phyloP scores from a whole-genome alignment of 805 yeast species.

The Spathaspora sp. region DNA sequence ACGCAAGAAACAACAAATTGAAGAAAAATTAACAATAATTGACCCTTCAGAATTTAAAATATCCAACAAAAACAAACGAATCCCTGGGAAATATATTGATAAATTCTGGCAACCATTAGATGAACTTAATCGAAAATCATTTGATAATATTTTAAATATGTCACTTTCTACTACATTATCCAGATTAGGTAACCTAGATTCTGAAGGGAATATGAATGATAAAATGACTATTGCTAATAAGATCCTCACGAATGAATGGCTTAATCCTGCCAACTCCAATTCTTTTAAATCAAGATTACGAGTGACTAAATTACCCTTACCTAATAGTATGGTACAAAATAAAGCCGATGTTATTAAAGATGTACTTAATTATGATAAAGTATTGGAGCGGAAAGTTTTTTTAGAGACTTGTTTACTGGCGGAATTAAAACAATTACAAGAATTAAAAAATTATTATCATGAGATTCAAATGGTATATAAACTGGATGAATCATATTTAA shows the following conservation, averaged over 20 bases:
- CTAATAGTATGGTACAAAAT: slow-evolving; percentile 13
- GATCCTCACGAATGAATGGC: slow-evolving; percentile 23
- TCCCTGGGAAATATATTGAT: slow-evolving; percentile 25
- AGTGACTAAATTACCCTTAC: slow-evolving; percentile 24
- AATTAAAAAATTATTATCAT: slow-evolving; percentile 23
- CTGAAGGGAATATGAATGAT: slow-evolving; percentile 5
- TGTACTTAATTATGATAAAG: slow-evolving; percentile 23
- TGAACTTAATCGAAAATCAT: slow-evolving; percentile 9
- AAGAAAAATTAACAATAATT: slow-evolving; percentile 1
- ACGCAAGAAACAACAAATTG: neutral
- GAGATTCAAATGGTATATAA: slow-evolving; percentile 19
- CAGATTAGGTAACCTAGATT: slow-evolving; percentile 10
- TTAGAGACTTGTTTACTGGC: slow-evolving; percentile 39
- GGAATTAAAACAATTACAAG: slow-evolving; percentile 33
- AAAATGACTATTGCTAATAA: slow-evolving; percentile 20
- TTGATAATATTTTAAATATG: slow-evolving; percentile 23
- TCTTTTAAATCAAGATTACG: slow-evolving; percentile 24
- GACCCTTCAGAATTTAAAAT: slow-evolving; percentile 4
- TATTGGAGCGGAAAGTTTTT: slow-evolving; percentile 20
- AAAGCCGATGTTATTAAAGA: slow-evolving; percentile 10
- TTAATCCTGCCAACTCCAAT: slow-evolving; percentile 10
- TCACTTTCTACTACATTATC: slow-evolving; percentile 24
- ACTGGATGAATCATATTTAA: slow-evolving; percentile 31
- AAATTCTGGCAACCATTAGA: slow-evolving; percentile 28
- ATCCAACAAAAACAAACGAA: slow-evolving; percentile 9